phyloP scores from a whole-genome alignment of 148 eudicot genomes.

The Nyssa sinensis region DNA sequence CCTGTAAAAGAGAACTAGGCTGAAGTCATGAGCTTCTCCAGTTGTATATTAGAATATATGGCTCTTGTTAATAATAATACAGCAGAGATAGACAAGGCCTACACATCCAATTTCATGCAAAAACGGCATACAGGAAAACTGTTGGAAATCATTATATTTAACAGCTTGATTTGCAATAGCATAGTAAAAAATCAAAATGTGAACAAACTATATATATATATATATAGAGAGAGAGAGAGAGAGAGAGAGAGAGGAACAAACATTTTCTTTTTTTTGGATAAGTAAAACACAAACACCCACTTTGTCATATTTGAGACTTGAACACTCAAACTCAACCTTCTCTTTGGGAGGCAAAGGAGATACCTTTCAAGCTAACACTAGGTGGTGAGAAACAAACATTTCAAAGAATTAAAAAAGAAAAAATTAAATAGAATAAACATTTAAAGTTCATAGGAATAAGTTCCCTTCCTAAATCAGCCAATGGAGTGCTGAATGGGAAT shows the following conservation, averaged over 20 bases:
- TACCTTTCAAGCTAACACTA: too few relatives aligned
- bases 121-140: not conserved
- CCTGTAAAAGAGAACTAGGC: slow-evolving; percentile 52
- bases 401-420: too few relatives aligned
- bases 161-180: not conserved
- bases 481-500: not conserved
- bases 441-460: too few relatives aligned
- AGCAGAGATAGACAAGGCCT: not conserved
- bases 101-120: not conserved
- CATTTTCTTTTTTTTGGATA: too few relatives aligned
- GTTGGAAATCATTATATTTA: not conserved
- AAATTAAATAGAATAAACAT: too few relatives aligned
- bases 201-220: not conserved
- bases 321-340: too few relatives aligned
- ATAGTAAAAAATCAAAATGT: not conserved
- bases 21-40: slow-evolving; percentile 10
- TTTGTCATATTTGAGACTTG: too few relatives aligned
- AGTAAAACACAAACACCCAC: too few relatives aligned
- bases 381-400: too few relatives aligned
- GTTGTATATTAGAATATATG: not conserved
- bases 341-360: too few relatives aligned
- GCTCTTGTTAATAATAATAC: not conserved
- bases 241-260: too few relatives aligned
- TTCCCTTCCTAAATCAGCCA: slow-evolving; percentile 3
- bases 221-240: not conserved